Percentiles rank a stretch among this genome's conserved stretches.
Conservation (phyloP, 2,329 filamentous ascomycete species). For the Fusarium tupiense region DNA sequence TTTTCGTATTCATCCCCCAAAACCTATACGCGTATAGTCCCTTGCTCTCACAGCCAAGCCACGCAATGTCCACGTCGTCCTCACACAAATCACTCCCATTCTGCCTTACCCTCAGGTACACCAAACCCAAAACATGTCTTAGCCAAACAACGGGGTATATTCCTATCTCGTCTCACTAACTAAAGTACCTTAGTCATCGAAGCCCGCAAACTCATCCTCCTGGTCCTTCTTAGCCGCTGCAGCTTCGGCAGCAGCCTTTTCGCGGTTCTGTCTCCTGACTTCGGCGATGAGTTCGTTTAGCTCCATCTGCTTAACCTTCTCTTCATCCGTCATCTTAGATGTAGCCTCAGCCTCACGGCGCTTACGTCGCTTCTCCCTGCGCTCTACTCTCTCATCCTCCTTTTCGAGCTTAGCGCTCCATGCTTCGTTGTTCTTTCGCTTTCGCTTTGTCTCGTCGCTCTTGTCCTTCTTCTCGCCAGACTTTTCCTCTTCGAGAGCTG, state of each 20-base stretch:
- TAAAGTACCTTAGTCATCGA: conserved; percentile 56
- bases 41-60: neutral
- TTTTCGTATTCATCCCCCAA: conserved; percentile 26
- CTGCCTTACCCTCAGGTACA: neutral
- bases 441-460: conserved; percentile 59
- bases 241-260: conserved; percentile 47
- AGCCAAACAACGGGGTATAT: conserved; percentile 40
- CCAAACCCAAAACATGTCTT: neutral
- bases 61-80: neutral
- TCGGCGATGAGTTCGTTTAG: conserved; percentile 71
- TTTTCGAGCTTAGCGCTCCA: conserved; percentile 78
- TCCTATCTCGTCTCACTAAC: conserved; percentile 45
- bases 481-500: conserved; percentile 63
- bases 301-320: conserved; percentile 70
- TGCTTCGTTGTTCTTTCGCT: conserved; percentile 71
- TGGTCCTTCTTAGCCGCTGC: conserved; percentile 47
- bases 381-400: conserved; percentile 69
- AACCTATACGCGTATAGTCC: conserved; percentile 30
- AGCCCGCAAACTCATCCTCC: conserved; percentile 68
- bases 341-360: conserved; percentile 71
- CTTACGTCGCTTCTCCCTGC: conserved; percentile 71
- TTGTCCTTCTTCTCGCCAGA: conserved; percentile 51
- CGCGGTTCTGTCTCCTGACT: conserved; percentile 67
- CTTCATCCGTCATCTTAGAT: conserved; percentile 75
- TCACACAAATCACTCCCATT: neutral